Base-by-base conservation (phyloP, 2,329 filamentous ascomycete species). In the Neonectria sp. region DNA sequence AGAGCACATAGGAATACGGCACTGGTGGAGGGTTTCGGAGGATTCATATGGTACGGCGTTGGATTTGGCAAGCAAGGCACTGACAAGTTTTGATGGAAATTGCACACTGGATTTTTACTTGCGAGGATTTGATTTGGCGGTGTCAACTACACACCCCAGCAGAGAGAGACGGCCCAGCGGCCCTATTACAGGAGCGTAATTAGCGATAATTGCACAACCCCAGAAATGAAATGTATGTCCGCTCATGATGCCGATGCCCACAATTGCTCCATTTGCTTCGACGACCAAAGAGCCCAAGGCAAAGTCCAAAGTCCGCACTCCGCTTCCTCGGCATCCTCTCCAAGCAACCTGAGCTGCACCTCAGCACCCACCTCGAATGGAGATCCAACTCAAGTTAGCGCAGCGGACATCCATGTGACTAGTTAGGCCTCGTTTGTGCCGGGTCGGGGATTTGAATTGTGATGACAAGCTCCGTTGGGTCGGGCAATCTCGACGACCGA, bases 181-280 rank as follows among this genome's bases (percentile, higher is more conserved):
- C 45, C 70, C 71, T 71, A 71, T 75, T 53, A 64, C 65, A 63
- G 55, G 46, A 75, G 71, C 73, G 68, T 65, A 68, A 74, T 74
- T 74, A 75, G 73, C 73, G 73, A 75, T 68, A 71, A 70, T 73
- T 61, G 62, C 52, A 68, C 60, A 65, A 68, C 49, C 58, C 58
- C 64, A 60, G 25, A 52, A 60, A 21, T 21, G 21, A 57, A 64
- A 63, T 65, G 49, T 3, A 66, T 48, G 60, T 52, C 45, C 57
- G 35, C 60, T 55, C 51, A 60, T 40, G 13, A 55, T 52, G 25
- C 25, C n/a, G 29, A 51, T 51, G 33, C 11, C 33, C 33, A 35
- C 31, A 51, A 46, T 24, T 21, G 7, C 48, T 51, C 25, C 6
- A 51, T 17, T 4, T n/a, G 48, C 15, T 29, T 51, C 17, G 25